phyloP scores from a whole-genome alignment of 805 yeast species.

The Scheffersomyces spartinae region DNA sequence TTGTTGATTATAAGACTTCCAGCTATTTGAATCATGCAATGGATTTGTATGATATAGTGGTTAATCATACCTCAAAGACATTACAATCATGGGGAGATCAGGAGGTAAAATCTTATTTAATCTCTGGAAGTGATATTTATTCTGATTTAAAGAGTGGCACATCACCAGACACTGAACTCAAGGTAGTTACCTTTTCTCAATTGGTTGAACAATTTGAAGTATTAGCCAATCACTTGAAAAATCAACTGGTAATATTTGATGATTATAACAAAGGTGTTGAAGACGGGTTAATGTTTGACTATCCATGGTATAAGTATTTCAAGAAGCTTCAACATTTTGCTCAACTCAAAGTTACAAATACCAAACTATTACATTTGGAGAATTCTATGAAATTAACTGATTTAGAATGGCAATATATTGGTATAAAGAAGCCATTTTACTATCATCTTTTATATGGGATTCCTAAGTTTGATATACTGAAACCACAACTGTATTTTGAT shows the following conservation, averaged over 20 bases:
- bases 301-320: slow-evolving; percentile 63
- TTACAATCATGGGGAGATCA: slow-evolving; percentile 12
- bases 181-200: too few relatives aligned
- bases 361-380: slow-evolving; percentile 44
- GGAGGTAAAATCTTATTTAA: slow-evolving; percentile 8
- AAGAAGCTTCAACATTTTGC: slow-evolving; percentile 51
- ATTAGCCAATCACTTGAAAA: too few relatives aligned
- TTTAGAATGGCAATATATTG: too few relatives aligned
- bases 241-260: too few relatives aligned
- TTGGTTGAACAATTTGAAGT: too few relatives aligned
- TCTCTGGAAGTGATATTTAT: slow-evolving; percentile 11
- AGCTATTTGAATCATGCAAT: slow-evolving; percentile 11
- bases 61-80: slow-evolving; percentile 3
- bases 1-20: slow-evolving; percentile 15
- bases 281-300: slow-evolving; percentile 45
- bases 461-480: slow-evolving; percentile 7
- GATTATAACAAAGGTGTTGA: slow-evolving; percentile 34
- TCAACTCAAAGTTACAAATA: slow-evolving; percentile 42
- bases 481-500: slow-evolving; percentile 1
- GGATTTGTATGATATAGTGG: slow-evolving; percentile 9
- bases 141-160: slow-evolving; percentile 9
- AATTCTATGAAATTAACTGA: too few relatives aligned
- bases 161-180: too few relatives aligned
- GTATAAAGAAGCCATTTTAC: slow-evolving; percentile 6
- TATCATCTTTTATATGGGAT: slow-evolving; percentile 13